phyloP scores from a whole-genome alignment of 2,329 filamentous ascomycete species.

The Rhynchosporium agropyri region DNA sequence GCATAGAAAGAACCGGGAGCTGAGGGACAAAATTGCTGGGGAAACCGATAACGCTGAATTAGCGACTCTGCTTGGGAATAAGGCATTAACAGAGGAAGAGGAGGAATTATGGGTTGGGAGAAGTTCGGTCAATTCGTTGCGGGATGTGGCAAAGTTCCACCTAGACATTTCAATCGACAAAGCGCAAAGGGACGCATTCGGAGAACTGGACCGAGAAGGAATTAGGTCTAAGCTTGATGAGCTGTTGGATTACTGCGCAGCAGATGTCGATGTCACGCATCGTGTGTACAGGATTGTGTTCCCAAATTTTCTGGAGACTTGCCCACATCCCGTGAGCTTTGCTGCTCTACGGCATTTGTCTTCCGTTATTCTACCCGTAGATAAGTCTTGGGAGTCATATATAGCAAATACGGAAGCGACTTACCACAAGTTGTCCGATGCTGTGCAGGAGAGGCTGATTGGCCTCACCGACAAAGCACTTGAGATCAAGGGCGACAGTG shows the following conservation, averaged over 20 bases:
- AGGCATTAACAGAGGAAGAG: conserved; percentile 74
- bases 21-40: conserved; percentile 76
- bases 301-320: conserved; percentile 83
- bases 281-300: conserved; percentile 94
- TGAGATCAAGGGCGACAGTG: conserved; percentile 67
- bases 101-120: conserved; percentile 94
- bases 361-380: conserved; percentile 86
- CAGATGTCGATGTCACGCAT: conserved; percentile 91
- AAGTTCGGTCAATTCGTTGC: conserved; percentile 91
- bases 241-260: conserved; percentile 90
- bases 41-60: conserved; percentile 73
- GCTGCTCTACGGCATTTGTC: conserved; percentile 91
- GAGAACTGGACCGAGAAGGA: conserved; percentile 73
- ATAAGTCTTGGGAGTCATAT: conserved; percentile 86
- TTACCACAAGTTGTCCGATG: conserved; percentile 75
- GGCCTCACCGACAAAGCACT: conserved; percentile 77
- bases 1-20: conserved; percentile 85
- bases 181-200: conserved; percentile 81
- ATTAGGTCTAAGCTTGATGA: conserved; percentile 75
- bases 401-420: conserved; percentile 81
- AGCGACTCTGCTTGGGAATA: conserved; percentile 68
- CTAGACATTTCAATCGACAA: conserved; percentile 92
- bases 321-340: conserved; percentile 96
- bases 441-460: conserved; percentile 75
- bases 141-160: conserved; percentile 96